These are phyloP conservation scores for Cyberlindnera maritima DNA, from an alignment of 805 yeast species.

Conservation along the genomic window DNA sequence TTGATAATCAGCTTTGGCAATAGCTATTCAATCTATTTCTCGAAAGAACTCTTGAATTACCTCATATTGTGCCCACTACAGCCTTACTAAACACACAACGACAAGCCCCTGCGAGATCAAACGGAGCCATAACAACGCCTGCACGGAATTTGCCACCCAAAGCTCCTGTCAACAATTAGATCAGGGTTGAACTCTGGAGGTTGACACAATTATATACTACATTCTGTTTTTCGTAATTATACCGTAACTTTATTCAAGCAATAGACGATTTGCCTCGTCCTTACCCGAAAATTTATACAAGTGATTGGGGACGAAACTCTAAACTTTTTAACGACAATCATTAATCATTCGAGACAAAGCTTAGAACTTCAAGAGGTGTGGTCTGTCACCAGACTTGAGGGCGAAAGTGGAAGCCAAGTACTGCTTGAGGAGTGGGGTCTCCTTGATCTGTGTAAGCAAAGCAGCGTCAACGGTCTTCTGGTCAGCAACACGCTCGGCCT, in stretches of 20 bases:
- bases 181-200: background rate
- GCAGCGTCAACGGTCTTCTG: conserved; percentile 95
- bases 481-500: conserved; percentile 93
- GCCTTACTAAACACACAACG: no score
- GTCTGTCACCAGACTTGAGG: conserved; percentile 97
- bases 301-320: conserved; percentile 6
- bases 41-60: no score
- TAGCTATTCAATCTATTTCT: no score
- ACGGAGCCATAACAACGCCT: background rate
- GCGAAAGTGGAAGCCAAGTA: conserved; percentile 95
- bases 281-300: conserved; percentile 27
- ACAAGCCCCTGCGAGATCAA: background rate
- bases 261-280: conserved; percentile 21
- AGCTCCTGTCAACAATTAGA: background rate
- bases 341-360: conserved; percentile 13
- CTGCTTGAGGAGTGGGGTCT: conserved; percentile 95
- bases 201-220: no score
- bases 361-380: conserved; percentile 97
- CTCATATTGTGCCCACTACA: no score
- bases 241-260: conserved; percentile 14
- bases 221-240: conserved; percentile 1
- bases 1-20: no score
- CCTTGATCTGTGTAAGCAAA: conserved; percentile 90
- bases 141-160: conserved; percentile 9
- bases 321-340: conserved; percentile 9